A percentile compares a stretch with the other conserved stretches of the same genome.
These are phyloP conservation scores for Schoenoplectus triqueter DNA, from an alignment of 202 grass and related monocot species.

Conservation along the genomic window DNA sequence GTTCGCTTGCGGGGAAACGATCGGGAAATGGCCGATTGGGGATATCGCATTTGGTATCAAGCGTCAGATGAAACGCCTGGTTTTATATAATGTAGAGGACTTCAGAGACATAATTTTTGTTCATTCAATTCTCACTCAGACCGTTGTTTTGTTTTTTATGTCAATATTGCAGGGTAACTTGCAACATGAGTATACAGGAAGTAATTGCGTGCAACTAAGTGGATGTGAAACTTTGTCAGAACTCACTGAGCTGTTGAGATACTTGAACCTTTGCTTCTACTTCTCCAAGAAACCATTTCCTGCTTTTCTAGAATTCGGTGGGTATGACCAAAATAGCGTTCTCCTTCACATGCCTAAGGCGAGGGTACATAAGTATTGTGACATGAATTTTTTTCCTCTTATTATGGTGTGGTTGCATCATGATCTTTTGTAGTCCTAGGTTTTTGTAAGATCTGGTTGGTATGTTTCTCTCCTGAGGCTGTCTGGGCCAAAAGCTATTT, in stretches of 20 bases:
- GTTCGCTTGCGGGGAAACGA: slow-evolving; percentile 57
- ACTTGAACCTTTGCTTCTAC: slow-evolving; percentile 62
- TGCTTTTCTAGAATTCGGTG: slow-evolving; percentile 61
- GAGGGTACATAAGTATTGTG: slow-evolving; percentile 49
- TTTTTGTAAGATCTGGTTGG: not conserved
- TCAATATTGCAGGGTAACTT: slow-evolving; percentile 59
- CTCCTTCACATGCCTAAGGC: slow-evolving; percentile 64
- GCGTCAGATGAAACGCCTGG: slow-evolving; percentile 66
- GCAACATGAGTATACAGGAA: slow-evolving; percentile 60
- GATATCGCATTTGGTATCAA: slow-evolving; percentile 79
- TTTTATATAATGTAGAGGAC: slow-evolving; percentile 22
- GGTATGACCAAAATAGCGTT: slow-evolving; percentile 52
- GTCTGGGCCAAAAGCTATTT: not conserved
- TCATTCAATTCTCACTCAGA: slow-evolving; percentile 11
- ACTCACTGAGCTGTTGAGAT: slow-evolving; percentile 59
- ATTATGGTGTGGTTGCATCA: not conserved
- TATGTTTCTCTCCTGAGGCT: not conserved
- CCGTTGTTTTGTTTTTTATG: not conserved
- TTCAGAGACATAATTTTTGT: not conserved
- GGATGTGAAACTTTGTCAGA: slow-evolving; percentile 58
- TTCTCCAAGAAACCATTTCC: slow-evolving; percentile 77
- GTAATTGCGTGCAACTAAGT: slow-evolving; percentile 47
- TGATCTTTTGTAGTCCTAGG: not conserved
- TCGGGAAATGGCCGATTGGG: slow-evolving; percentile 62
- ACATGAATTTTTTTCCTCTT: not conserved